Evolutionary conservation across 371 early-diverging fungal species (phyloP).

Genomic region (Actinomucor elegans): DNA sequence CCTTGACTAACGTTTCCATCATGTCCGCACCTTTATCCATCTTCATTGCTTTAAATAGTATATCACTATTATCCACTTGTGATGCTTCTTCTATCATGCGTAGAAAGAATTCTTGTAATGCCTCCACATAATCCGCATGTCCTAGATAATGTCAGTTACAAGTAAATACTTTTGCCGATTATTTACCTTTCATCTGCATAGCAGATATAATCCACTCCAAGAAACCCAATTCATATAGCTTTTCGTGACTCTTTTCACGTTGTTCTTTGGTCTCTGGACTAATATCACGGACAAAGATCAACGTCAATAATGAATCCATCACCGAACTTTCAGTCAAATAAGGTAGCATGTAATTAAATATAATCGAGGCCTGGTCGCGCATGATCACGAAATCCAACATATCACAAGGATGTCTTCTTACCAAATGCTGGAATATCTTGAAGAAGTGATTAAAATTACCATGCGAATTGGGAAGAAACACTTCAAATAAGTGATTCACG

Average conservation of each 20-base stretch:
- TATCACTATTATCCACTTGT: constrained; percentile 34
- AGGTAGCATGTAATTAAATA: constrained; percentile 42
- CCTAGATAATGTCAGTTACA: too few relatives aligned
- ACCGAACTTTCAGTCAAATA: constrained; percentile 29
- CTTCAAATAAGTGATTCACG: constrained; percentile 29
- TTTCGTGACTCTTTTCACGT: constrained; percentile 22
- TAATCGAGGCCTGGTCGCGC: constrained; percentile 20
- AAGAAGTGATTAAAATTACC: constrained; percentile 48
- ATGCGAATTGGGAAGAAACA: constrained; percentile 35
- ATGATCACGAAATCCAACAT: constrained; percentile 37
- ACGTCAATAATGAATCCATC: constrained; percentile 26
- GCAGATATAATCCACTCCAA: constrained; percentile 34
- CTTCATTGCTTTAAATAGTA: constrained; percentile 22
- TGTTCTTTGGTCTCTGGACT: constrained; percentile 32
- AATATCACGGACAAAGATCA: constrained; percentile 38
- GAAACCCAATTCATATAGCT: constrained; percentile 26
- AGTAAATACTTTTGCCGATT: too few relatives aligned
- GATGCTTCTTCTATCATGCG: constrained; percentile 44
- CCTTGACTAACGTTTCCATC: constrained; percentile 22
- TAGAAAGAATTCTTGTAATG: constrained; percentile 34
- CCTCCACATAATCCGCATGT: constrained; percentile 24
- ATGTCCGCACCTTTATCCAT: constrained; percentile 16
- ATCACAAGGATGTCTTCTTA: constrained; percentile 37
- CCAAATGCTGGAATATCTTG: constrained; percentile 42
- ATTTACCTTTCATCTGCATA: constrained; percentile 26